Evolutionary conservation across 2,329 filamentous ascomycete genomes (phyloP).

Genomic region (Fusarium algeriense): DNA sequence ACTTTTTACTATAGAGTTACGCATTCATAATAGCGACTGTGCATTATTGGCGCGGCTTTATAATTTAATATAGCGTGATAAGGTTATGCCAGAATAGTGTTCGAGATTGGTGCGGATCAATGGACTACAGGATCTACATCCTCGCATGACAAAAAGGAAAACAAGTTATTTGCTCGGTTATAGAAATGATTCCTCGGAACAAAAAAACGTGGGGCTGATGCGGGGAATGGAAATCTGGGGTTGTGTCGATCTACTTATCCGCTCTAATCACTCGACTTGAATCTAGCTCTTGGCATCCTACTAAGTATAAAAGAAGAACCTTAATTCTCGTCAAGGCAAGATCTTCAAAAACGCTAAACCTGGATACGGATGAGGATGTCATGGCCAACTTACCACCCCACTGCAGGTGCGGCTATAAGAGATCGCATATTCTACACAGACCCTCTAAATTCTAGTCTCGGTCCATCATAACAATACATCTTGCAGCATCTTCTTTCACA

Average conservation of each 20-base stretch:
- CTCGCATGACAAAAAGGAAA: too few relatives aligned
- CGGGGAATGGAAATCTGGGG: not conserved
- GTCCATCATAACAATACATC: not conserved
- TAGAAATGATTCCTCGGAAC: fast-evolving
- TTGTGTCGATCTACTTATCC: not conserved
- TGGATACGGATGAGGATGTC: not conserved
- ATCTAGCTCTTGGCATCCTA: not conserved
- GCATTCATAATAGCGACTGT: too few relatives aligned
- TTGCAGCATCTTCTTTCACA: fast-evolving
- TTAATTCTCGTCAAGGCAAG: fast-evolving
- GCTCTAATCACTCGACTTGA: not conserved
- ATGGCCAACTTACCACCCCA: not conserved
- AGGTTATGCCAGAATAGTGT: too few relatives aligned
- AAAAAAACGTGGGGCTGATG: not conserved
- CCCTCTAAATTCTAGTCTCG: not conserved
- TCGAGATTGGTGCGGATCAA: not conserved
- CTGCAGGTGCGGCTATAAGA: not conserved
- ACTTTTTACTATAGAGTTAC: too few relatives aligned
- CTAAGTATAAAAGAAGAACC: not conserved
- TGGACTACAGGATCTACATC: not conserved
- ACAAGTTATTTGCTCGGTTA: not conserved
- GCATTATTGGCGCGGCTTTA: not conserved
- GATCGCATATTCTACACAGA: too few relatives aligned
- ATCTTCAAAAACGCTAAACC: not conserved
- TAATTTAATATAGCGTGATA: fast-evolving